Conservation (phyloP, 2,329 filamentous ascomycete genomes). For the Byssothecium circinans region DNA sequence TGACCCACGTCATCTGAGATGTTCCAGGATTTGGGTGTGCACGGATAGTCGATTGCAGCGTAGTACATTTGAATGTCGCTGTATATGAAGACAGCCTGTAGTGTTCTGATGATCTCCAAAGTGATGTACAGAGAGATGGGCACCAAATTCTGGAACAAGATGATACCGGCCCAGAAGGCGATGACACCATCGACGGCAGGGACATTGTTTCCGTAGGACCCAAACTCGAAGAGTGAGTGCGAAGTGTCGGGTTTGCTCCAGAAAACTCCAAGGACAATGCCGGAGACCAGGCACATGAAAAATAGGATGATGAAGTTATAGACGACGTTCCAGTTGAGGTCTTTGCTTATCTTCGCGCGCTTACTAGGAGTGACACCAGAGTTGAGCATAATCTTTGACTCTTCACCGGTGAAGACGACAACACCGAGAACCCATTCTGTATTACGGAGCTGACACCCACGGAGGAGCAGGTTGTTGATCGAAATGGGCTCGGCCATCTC, state of each 20-base stretch:
- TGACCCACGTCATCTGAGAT: constrained; percentile 97
- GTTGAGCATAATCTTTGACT: constrained; percentile 99
- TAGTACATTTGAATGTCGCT: constrained; percentile 98
- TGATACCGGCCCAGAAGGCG: constrained; percentile 93
- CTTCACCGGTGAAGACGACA: constrained; percentile 90
- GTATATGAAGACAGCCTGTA: constrained; percentile 96
- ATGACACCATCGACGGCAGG: constrained; percentile 85
- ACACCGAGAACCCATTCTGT: constrained; percentile 95
- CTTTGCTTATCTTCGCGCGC: constrained; percentile 84
- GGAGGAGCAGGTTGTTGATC: constrained; percentile 92
- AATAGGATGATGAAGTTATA: constrained; percentile 94
- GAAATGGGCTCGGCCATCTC: constrained; percentile 90
- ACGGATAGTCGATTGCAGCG: constrained; percentile 88
- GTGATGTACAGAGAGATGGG: constrained; percentile 98
- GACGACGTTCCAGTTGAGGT: constrained; percentile 95
- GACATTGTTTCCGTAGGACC: constrained; percentile 71
- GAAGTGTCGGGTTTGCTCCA: constrained; percentile 78
- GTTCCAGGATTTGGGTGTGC: constrained; percentile 97
- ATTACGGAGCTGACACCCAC: constrained; percentile 90
- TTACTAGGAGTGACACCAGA: constrained; percentile 94
- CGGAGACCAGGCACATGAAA: constrained; percentile 83
- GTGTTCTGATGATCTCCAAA: constrained; percentile 88
- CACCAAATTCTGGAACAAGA: constrained; percentile 97
- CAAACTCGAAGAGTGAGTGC: constrained; percentile 79
- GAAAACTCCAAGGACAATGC: constrained; percentile 78